Percentiles rank a stretch among this genome's conserved stretches.
Conservation (phyloP, 1,284 basidiomycete genomes). For the Puccinia hordei region DNA sequence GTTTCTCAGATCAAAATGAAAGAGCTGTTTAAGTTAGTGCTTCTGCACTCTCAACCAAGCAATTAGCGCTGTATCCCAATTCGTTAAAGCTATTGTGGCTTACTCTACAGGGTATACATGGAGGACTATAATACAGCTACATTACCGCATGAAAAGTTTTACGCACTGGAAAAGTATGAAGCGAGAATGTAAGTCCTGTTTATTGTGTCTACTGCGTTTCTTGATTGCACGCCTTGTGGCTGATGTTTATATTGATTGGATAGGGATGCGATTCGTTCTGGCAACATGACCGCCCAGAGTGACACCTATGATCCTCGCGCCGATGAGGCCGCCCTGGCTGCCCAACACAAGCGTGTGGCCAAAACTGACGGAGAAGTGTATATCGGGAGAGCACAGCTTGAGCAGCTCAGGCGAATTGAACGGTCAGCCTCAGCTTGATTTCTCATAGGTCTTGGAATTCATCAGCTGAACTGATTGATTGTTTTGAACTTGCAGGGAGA, state of each 20-base stretch:
- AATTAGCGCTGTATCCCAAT: neutral
- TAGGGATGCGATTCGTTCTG: constrained; percentile 76
- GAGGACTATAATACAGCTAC: constrained; percentile 91
- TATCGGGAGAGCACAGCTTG: constrained; percentile 73
- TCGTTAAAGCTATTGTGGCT: neutral
- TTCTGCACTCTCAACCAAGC: constrained; percentile 59
- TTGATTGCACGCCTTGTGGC: neutral
- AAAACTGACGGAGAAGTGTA: constrained; percentile 69
- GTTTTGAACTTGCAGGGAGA: constrained; percentile 31
- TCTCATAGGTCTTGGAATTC: constrained; percentile 45
- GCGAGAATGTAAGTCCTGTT: constrained; percentile 48
- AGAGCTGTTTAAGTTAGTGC: constrained; percentile 68
- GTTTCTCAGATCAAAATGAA: constrained; percentile 77
- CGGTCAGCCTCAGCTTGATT: constrained; percentile 74
- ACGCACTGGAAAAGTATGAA: constrained; percentile 47
- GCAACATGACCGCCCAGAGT: constrained; percentile 71
- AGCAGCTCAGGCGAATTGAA: constrained; percentile 76
- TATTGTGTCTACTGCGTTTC: neutral
- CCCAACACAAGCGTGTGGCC: constrained; percentile 67
- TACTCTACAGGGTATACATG: constrained; percentile 56
- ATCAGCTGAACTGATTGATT: neutral
- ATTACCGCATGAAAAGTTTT: constrained; percentile 76
- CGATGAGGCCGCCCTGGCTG: constrained; percentile 74
- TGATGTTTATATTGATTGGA: constrained; percentile 58
- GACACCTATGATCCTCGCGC: constrained; percentile 74